These are phyloP conservation scores for Fistulinella cinereoalba DNA, from an alignment of 1,284 basidiomycete genomes.

Conservation along the genomic window DNA sequence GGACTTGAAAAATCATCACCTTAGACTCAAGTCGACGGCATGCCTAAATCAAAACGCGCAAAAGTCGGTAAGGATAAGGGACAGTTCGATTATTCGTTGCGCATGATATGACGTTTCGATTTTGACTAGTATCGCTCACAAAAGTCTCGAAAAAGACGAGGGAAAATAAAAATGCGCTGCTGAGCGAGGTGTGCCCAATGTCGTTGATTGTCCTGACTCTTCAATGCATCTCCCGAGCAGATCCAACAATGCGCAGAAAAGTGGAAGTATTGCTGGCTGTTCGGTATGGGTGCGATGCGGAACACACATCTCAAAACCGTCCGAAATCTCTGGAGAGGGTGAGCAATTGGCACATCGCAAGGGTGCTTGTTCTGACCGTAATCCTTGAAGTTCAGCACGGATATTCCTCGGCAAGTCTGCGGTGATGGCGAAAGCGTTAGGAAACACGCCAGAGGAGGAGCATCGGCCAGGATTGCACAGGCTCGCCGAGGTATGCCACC, in stretches of 20 bases:
- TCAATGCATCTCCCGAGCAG: conserved; percentile 41
- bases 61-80: conserved; percentile 63
- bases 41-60: conserved; percentile 87
- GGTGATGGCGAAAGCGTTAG: conserved; percentile 96
- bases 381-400: conserved; percentile 64
- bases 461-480: conserved; percentile 77
- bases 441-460: conserved; percentile 84
- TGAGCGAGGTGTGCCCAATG: conserved; percentile 66
- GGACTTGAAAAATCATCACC: conserved; percentile 37
- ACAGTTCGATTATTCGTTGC: conserved; percentile 6
- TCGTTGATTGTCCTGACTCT: conserved; percentile 4
- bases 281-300: conserved; percentile 92
- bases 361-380: conserved; percentile 7
- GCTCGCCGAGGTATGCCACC: conserved; percentile 67
- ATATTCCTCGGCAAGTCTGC: conserved; percentile 93
- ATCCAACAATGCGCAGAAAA: conserved; percentile 77
- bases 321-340: conserved; percentile 92
- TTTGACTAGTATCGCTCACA: conserved; percentile 62
- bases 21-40: conserved; percentile 36
- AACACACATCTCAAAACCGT: conserved; percentile 95
- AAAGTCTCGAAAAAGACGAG: conserved; percentile 80
- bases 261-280: conserved; percentile 94
- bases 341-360: conserved; percentile 29
- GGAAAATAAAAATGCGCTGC: conserved; percentile 81
- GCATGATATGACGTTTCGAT: conserved; percentile 5